Evolutionary conservation across 805 yeast species (phyloP).

Genomic region (Spathaspora sp.): DNA sequence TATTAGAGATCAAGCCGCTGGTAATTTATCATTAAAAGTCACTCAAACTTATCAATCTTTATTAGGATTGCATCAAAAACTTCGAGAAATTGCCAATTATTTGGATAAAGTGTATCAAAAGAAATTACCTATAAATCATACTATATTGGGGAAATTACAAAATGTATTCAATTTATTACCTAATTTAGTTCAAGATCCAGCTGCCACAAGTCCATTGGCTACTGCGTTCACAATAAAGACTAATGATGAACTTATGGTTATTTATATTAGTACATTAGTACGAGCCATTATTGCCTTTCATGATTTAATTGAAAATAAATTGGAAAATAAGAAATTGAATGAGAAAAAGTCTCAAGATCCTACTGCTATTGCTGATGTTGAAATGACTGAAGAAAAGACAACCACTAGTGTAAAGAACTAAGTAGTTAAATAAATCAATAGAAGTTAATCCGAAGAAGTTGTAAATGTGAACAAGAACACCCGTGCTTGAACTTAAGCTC

Average conservation of each 20-base stretch:
- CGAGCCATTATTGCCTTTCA: conserved; percentile 95
- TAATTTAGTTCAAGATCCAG: conserved; percentile 44
- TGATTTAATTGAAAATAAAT: conserved; percentile 92
- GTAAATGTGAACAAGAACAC: too few relatives aligned
- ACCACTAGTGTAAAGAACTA: background rate
- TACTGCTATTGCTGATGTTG: background rate
- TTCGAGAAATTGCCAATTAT: conserved; percentile 74
- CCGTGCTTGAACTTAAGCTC: too few relatives aligned
- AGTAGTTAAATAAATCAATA: background rate
- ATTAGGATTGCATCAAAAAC: conserved; percentile 76
- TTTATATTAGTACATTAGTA: conserved; percentile 84
- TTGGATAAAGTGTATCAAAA: conserved; percentile 68
- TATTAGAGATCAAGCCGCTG: conserved; percentile 95
- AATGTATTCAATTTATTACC: conserved; percentile 93
- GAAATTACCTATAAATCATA: conserved; percentile 82
- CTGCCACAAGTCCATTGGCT: conserved; percentile 52
- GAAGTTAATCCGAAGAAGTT: too few relatives aligned
- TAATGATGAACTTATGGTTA: conserved; percentile 92
- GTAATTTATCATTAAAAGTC: conserved; percentile 78
- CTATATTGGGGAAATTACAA: conserved; percentile 87
- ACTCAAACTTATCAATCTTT: conserved; percentile 88
- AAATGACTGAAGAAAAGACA: background rate
- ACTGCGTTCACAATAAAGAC: conserved; percentile 89
- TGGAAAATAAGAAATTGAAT: conserved; percentile 62
- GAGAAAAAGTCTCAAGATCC: conserved; percentile 20